phyloP scores from a whole-genome alignment of 305 asterid species.

The Salvia sclarea region DNA sequence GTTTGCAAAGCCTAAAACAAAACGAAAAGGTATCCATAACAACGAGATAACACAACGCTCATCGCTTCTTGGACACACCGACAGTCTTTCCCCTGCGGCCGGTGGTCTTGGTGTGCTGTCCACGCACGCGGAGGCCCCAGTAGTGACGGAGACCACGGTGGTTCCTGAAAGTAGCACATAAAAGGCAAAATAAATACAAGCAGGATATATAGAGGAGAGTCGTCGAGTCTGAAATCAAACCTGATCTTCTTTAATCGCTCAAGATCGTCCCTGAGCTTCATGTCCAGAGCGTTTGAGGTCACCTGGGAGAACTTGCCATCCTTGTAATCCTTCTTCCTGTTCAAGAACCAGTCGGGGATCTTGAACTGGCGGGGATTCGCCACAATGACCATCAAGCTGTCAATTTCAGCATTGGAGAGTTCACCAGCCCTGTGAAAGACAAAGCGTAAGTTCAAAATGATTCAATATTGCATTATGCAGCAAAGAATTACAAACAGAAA shows the following conservation, averaged over 20 bases:
- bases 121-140: constrained; percentile 94
- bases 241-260: constrained; percentile 89
- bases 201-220: background rate
- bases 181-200: background rate
- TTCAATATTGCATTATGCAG: background rate
- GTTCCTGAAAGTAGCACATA: constrained; percentile 43
- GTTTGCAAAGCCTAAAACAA: constrained; percentile 22
- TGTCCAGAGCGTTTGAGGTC: constrained; percentile 82
- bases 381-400: constrained; percentile 71
- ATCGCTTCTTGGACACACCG: constrained; percentile 94
- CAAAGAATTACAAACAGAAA: background rate
- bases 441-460: background rate
- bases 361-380: constrained; percentile 85
- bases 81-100: constrained; percentile 93
- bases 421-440: constrained; percentile 69
- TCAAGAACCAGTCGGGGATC: constrained; percentile 89
- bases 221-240: constrained; percentile 31
- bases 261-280: constrained; percentile 92
- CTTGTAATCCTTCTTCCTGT: constrained; percentile 91
- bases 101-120: constrained; percentile 93
- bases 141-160: constrained; percentile 92
- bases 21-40: constrained; percentile 17
- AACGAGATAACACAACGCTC: constrained; percentile 9
- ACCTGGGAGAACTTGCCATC: constrained; percentile 83
- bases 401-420: constrained; percentile 73